These are phyloP conservation scores for Penicillium sp. DNA, from an alignment of 2,329 filamentous ascomycete species.

Conservation along the genomic window DNA sequence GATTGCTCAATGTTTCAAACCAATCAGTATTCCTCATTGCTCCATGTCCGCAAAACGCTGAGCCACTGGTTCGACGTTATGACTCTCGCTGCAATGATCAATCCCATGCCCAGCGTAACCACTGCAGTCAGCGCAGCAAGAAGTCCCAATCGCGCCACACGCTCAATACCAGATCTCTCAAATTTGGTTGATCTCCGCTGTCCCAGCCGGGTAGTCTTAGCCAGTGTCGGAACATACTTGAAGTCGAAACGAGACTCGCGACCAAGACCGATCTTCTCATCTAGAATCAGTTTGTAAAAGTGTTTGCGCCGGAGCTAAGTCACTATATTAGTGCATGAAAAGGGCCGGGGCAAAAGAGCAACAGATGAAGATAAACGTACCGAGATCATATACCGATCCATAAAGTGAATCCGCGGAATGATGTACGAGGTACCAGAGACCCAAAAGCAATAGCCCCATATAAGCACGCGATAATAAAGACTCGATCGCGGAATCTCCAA, in stretches of 20 bases:
- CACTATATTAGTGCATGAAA: neutral
- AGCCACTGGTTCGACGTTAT: constrained; percentile 12
- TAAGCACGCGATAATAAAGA: constrained; percentile 59
- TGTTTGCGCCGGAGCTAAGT: constrained; percentile 46
- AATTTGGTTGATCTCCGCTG: constrained; percentile 22
- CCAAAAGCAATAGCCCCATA: constrained; percentile 66
- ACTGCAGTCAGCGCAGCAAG: constrained; percentile 19
- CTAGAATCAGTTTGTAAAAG: constrained; percentile 62
- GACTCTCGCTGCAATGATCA: constrained; percentile 14
- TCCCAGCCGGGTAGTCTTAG: constrained; percentile 28
- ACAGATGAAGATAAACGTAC: constrained; percentile 29
- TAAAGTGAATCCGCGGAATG: constrained; percentile 50
- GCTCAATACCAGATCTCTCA: constrained; percentile 27
- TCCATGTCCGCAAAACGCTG: constrained; percentile 4
- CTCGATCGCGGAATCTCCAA: constrained; percentile 60
- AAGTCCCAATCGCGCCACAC: constrained; percentile 27
- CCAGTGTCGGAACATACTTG: constrained; percentile 53
- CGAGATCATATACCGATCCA: constrained; percentile 55
- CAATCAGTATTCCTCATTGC: neutral
- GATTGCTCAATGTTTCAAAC: neutral
- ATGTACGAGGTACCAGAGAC: constrained; percentile 54
- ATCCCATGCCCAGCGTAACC: constrained; percentile 8
- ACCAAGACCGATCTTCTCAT: constrained; percentile 64
- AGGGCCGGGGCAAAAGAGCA: neutral
- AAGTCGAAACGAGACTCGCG: constrained; percentile 66